phyloP scores from a whole-genome alignment of 2,329 filamentous ascomycete genomes.

The Ustulina deusta region DNA sequence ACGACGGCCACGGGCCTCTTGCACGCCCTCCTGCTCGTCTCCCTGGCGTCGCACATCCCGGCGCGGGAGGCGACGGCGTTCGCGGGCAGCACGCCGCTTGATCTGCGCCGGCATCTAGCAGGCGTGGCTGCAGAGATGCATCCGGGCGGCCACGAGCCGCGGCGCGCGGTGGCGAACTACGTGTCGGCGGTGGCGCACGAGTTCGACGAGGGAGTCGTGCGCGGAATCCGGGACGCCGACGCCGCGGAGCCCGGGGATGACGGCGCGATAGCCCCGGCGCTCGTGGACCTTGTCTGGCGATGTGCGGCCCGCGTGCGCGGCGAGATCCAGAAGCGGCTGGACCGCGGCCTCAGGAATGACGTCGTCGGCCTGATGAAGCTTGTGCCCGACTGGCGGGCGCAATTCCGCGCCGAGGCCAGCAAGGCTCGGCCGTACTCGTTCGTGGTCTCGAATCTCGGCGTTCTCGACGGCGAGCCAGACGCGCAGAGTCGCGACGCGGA shows the following conservation, averaged over 20 bases:
- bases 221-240: slow-evolving; percentile 31
- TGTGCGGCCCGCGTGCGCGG: slow-evolving; percentile 46
- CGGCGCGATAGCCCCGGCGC: slow-evolving; percentile 20
- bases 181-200: slow-evolving; percentile 39
- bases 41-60: slow-evolving; percentile 31
- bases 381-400: slow-evolving; percentile 52
- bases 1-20: slow-evolving; percentile 47
- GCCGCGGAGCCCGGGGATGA: not conserved
- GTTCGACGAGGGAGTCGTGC: slow-evolving; percentile 39
- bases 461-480: slow-evolving; percentile 45
- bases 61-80: slow-evolving; percentile 32
- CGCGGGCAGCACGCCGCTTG: slow-evolving; percentile 32
- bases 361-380: slow-evolving; percentile 51
- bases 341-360: slow-evolving; percentile 50
- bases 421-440: slow-evolving; percentile 51
- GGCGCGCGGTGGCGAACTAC: slow-evolving; percentile 40
- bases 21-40: slow-evolving; percentile 38
- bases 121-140: not conserved
- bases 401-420: slow-evolving; percentile 45
- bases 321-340: slow-evolving; percentile 49
- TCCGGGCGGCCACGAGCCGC: slow-evolving; percentile 26
- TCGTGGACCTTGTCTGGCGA: slow-evolving; percentile 37
- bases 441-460: slow-evolving; percentile 54
- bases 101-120: slow-evolving; percentile 35
- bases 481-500: not conserved